phyloP scores from a whole-genome alignment of 768 basidiomycete genomes.

The Boletus insuetus region DNA sequence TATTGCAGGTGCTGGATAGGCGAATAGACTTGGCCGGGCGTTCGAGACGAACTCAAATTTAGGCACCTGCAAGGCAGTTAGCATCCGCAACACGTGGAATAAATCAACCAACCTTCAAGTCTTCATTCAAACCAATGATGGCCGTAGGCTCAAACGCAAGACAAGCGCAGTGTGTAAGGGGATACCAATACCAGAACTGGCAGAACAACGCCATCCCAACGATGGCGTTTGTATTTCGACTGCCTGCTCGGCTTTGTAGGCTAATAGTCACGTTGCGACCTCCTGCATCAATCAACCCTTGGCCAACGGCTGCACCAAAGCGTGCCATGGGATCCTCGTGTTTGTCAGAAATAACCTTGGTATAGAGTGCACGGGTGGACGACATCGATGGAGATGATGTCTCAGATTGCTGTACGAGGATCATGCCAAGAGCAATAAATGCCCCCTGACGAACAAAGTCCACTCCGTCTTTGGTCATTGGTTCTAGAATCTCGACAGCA shows the following conservation, averaged over 20 bases:
- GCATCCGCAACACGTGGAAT: neutral
- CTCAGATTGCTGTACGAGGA: constrained; percentile 95
- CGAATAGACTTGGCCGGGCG: constrained; percentile 86
- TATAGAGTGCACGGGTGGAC: constrained; percentile 78
- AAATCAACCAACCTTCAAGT: constrained; percentile 63
- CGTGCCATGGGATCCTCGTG: constrained; percentile 99
- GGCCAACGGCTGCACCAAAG: constrained; percentile 93
- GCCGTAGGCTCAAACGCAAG: constrained; percentile 95
- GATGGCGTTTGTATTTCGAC: constrained; percentile 88
- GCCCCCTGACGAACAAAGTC: constrained; percentile 99
- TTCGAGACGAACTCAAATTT: constrained; percentile 91
- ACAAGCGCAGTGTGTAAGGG: constrained; percentile 88
- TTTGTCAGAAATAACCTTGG: constrained; percentile 90
- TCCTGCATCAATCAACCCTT: constrained; percentile 97
- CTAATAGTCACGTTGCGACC: constrained; percentile 95
- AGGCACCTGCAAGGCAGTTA: constrained; percentile 63
- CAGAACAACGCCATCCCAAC: constrained; percentile 98
- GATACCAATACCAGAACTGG: constrained; percentile 99
- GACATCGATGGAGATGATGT: constrained; percentile 81
- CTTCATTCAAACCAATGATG: constrained; percentile 85
- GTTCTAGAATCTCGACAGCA: constrained; percentile 93
- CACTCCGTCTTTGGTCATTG: constrained; percentile 96
- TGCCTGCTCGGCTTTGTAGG: constrained; percentile 90
- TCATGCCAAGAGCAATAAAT: constrained; percentile 92
- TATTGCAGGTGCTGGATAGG: constrained; percentile 83